Percentiles rank a stretch among this genome's conserved stretches.
These are phyloP conservation scores for Dactylonectria estremocensis DNA, from an alignment of 2,329 filamentous ascomycete genomes.

Conservation along the genomic window DNA sequence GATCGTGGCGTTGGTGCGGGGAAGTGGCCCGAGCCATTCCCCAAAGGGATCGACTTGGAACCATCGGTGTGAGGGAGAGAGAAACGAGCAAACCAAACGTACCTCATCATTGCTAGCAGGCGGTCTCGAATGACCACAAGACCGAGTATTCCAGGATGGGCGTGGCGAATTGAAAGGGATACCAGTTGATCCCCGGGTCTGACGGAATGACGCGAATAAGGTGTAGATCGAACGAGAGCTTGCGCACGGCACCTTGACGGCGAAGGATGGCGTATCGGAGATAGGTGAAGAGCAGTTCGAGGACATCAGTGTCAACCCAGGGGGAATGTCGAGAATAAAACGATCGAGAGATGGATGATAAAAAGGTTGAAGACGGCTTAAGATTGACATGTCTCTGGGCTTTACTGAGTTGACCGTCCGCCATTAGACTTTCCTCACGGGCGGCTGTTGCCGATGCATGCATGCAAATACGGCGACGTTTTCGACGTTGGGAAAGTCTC, in stretches of 20 bases:
- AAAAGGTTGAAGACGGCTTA: neutral
- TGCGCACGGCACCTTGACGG: neutral
- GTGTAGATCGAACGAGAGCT: neutral
- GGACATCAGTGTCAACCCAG: neutral
- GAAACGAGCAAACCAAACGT: conserved; percentile 1
- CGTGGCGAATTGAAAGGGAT: neutral
- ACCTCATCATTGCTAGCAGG: conserved; percentile 5
- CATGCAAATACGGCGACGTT: neutral
- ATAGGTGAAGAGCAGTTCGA: neutral
- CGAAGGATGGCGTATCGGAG: neutral
- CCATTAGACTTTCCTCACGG: neutral
- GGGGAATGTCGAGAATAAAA: neutral
- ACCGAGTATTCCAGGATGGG: neutral
- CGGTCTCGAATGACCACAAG: neutral
- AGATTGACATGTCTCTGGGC: neutral
- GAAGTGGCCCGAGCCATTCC: conserved; percentile 2
- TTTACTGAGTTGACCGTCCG: neutral
- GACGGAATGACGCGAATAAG: neutral
- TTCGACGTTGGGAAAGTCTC: neutral
- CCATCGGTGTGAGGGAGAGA: neutral
- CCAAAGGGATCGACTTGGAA: neutral
- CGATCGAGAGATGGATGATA: neutral
- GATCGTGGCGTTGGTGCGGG: conserved; percentile 9
- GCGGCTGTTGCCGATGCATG: neutral
- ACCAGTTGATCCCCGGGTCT: neutral